Base-by-base conservation (phyloP, 2,329 filamentous ascomycete genomes). In the Mycocentrospora acerina region DNA sequence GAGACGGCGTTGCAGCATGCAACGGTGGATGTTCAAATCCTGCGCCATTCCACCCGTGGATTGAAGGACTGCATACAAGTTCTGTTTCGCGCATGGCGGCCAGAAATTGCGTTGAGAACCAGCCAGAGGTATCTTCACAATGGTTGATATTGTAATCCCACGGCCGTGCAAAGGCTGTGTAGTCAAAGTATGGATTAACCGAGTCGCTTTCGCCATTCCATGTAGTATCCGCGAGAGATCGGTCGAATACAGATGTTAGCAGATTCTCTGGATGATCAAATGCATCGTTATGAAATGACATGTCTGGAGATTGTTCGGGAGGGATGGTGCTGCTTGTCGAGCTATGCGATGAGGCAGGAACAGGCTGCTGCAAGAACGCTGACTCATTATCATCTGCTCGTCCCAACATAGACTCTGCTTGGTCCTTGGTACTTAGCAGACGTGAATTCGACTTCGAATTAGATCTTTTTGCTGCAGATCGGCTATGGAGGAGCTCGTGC, bases 171-270 rank as follows among this genome's bases (percentile, higher is more conserved):
- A 42, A 42, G n/a, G 30, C 30, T 3, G 34, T 14, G 16, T 37
- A 42, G 26, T 42, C 40, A 16, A 42, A 42, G 30, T 42, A 42
- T 13, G 35, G 34, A 24, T 35, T 18, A 14, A 31, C n/a, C n/a
- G n/a, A n/a, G n/a, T n/a, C 22, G n/a, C n/a, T n/a, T 26, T 34
- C 22, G 32, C 24, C 19, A 24, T n/a, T n/a, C 12, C 17, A 17
- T 34, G 14, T 25, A n/a, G n/a, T n/a, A n/a, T n/a, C n/a, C n/a
- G 22, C 19, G 11, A 16, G 7, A 11, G 12, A 24, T 15, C 32
- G 28, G n/a, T 17, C 28, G 14, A 17, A n/a, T n/a, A 30, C 4
- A 17, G 15, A 30, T 30, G 25, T 27, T 11, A 27, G 25, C 10
- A 6, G 25, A 27, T 11, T n/a, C n/a, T n/a, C n/a, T n/a, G n/a